Evolutionary conservation across 306 rosid species (phyloP), one percentile per base, ranked within the genome.

Genomic region (Morella rubra): DNA sequence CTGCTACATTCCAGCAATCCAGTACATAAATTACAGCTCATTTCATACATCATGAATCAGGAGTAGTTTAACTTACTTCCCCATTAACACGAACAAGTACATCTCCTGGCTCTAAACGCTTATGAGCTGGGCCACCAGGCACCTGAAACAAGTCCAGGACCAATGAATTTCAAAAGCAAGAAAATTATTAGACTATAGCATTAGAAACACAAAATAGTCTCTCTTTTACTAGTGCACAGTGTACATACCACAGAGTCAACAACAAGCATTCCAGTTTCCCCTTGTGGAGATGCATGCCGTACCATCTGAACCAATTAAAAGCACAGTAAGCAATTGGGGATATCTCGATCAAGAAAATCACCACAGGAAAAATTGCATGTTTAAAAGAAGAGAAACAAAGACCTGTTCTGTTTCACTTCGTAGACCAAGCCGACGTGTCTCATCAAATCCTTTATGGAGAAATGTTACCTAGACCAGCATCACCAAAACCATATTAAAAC

Each of bases 231-330:
- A 69, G 3, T 72, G 44, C 64, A 76, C 47, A 22, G 69, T 69
- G 66, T 79, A 75, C 93, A 86, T 74, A 95, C 98, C 89, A 86
- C 96, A 54, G 96, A 90, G 70, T 95, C 98, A 75, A 95, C 97
- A 75, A 95, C 96, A 76, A 90, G 98, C 97, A 95, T 95, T 81
- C 98, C 98, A 81, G 97, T 95, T 86, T 95, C 98, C 75, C 86
- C 76, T 24, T 54, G 75, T 22, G 91, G 91, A 86, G 98, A 92
- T 66, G 93, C 95, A 81, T 86, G 86, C 0, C 97, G 83, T 45
- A 95, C 98, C 71, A 89, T 85, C 98, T 95, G 77, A 82, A 83
- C 77, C 76, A 85, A 76, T 77, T 71, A 76, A 77, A 85, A 50
- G 18, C 42, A 19, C n/a, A 44, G 61, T 83, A 69, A 77, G 80